Conservation (phyloP, 2,329 filamentous ascomycete genomes). For the Diaporthe vexans region DNA sequence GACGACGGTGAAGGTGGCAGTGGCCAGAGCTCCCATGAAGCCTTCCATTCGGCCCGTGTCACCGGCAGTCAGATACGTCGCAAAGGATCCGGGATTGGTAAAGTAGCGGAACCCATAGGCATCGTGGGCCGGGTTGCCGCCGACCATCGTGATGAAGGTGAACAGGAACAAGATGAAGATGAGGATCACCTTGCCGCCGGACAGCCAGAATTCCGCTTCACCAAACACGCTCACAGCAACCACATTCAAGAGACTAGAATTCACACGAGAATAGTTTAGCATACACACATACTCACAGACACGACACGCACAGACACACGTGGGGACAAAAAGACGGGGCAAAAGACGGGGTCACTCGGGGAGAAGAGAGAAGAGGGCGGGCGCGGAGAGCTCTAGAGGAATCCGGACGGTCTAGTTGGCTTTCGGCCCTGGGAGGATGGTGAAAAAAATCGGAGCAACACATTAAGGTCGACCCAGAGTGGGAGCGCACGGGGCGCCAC, state of each 20-base stretch:
- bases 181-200: conserved; percentile 74
- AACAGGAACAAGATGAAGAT: conserved; percentile 78
- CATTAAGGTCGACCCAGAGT: background rate
- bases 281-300: conserved; percentile 17
- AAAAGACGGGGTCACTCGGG: conserved; percentile 26
- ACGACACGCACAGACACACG: background rate
- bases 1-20: conserved; percentile 73
- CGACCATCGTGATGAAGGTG: conserved; percentile 84
- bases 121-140: conserved; percentile 79
- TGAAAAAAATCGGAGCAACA: background rate
- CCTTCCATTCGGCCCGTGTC: conserved; percentile 77
- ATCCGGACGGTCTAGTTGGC: conserved; percentile 29
- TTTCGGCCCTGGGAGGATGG: background rate
- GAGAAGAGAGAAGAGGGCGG: conserved; percentile 6
- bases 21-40: conserved; percentile 77
- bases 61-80: conserved; percentile 71
- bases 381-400: conserved; percentile 30
- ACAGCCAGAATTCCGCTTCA: conserved; percentile 80
- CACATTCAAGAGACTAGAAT: conserved; percentile 68
- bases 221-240: conserved; percentile 77
- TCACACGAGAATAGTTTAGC: conserved; percentile 45
- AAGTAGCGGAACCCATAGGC: conserved; percentile 81
- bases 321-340: conserved; percentile 2
- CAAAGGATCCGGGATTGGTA: conserved; percentile 73
- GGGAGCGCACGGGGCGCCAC: background rate